Evolutionary conservation across 2,329 filamentous ascomycete species (phyloP), one percentile per base, ranked within the genome.

Genomic region (Fusarium nodosum): DNA sequence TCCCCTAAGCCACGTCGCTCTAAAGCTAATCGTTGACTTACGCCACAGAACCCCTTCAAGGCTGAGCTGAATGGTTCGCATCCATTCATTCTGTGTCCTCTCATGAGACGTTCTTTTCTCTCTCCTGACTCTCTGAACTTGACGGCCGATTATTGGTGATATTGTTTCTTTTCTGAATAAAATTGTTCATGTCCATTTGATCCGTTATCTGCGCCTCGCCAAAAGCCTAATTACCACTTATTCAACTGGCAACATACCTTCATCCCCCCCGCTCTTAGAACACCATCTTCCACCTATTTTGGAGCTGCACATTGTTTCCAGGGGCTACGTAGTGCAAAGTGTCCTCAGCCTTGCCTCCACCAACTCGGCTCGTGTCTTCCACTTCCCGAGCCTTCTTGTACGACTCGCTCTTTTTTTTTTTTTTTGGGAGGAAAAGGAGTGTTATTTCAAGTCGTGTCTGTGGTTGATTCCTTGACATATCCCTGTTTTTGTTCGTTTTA

Each of bases 261-360:
- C 39, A n/a, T 22, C 39, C 51, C 38, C 38, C 54, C 63, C 52
- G 52, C 64, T 55, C 55, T 34, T 39, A 20, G 42, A 53, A 54
- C 52, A 64, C 39, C 53, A 65, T 26, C 48, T 24, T 45, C 41
- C 44, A 45, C 36, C 22, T 38, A 33, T 55, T 54, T 44, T 36
- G 44, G 52, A 58, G 51, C 56, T 68, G 41, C 39, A 66, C 56
- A 48, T 56, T 45, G 42, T 41, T 55, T 52, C 68, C 68, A 71
- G 68, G 68, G 68, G 68, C 48, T 57, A 31, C 30, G 51, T 64
- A 73, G 71, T 74, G 72, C 72, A 74, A 74, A 73, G 71, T 74
- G 69, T 74, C 72, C 72, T 75, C 73, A 74, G 73, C 72, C 73
- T 75, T 70, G 69, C 61, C 54, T 64, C 48, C 56, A 51, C 63